These are phyloP conservation scores for Alternaria sp. DNA, from an alignment of 2,329 filamentous ascomycete genomes.

Conservation along the genomic window DNA sequence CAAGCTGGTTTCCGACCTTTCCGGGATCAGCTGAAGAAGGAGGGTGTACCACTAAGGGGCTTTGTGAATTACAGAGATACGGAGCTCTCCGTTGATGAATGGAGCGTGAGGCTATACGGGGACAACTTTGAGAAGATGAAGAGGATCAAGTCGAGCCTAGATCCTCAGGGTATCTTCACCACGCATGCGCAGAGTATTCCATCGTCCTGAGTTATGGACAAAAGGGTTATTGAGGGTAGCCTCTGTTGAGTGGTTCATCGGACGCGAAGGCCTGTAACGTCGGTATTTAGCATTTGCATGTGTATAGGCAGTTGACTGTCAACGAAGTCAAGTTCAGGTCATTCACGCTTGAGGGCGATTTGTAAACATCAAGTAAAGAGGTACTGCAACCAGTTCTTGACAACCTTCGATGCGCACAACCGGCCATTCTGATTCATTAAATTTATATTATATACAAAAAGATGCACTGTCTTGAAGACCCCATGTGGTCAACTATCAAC, in stretches of 20 bases:
- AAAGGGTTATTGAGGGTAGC: rapidly evolving
- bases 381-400: neutral
- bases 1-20: conserved; percentile 23
- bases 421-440: neutral
- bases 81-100: conserved; percentile 17
- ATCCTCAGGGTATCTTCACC: conserved; percentile 19
- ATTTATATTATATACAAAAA: neutral
- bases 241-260: neutral
- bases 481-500: neutral
- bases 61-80: conserved; percentile 29
- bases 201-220: neutral
- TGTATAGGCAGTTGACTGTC: too few species aligned
- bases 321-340: too few species aligned
- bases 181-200: conserved; percentile 13
- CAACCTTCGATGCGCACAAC: neutral
- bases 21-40: conserved; percentile 15
- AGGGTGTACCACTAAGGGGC: conserved; percentile 17
- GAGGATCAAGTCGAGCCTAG: conserved; percentile 18
- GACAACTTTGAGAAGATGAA: conserved; percentile 25
- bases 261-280: too few species aligned
- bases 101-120: conserved; percentile 24
- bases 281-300: too few species aligned
- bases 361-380: rapidly evolving
- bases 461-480: neutral
- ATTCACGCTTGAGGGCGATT: neutral